Conservation (phyloP, 148 eudicot genomes). For the Selenicereus undatus region DNA sequence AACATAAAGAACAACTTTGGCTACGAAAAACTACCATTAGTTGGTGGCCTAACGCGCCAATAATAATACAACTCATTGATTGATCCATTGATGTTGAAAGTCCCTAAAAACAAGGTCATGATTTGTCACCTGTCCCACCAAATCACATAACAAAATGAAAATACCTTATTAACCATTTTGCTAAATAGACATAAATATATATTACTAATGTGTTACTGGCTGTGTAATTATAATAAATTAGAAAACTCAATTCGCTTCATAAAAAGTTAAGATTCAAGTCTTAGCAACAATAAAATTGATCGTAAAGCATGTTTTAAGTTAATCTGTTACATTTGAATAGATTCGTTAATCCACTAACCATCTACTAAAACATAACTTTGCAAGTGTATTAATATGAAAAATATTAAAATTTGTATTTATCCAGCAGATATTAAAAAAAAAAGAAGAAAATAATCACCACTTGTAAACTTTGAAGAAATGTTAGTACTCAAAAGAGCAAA, state of each 20-base stretch:
- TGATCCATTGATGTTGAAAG: conserved; percentile 15
- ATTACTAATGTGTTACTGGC: neutral
- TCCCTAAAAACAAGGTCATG: neutral
- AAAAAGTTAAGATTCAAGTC: neutral
- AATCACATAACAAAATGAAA: neutral
- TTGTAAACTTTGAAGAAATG: neutral
- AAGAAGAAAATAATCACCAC: neutral
- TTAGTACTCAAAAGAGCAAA: too few species aligned
- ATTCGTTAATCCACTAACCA: too few species aligned
- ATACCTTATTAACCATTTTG: neutral
- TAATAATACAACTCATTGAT: conserved; percentile 20
- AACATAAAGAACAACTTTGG: neutral
- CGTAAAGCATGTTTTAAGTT: too few species aligned
- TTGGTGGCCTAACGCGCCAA: conserved; percentile 51
- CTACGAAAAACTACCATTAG: conserved; percentile 21
- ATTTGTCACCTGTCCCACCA: conserved; percentile 19
- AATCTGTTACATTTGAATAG: too few species aligned
- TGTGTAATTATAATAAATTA: too few species aligned
- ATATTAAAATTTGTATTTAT: too few species aligned
- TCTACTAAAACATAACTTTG: too few species aligned
- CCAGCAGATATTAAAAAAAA: too few species aligned
- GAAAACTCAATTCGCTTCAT: too few species aligned
- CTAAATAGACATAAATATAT: neutral
- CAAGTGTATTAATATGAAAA: too few species aligned
- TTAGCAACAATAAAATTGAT: too few species aligned